Conservation (phyloP, 2,329 filamentous ascomycete species). For the Paradendryphiella salina region DNA sequence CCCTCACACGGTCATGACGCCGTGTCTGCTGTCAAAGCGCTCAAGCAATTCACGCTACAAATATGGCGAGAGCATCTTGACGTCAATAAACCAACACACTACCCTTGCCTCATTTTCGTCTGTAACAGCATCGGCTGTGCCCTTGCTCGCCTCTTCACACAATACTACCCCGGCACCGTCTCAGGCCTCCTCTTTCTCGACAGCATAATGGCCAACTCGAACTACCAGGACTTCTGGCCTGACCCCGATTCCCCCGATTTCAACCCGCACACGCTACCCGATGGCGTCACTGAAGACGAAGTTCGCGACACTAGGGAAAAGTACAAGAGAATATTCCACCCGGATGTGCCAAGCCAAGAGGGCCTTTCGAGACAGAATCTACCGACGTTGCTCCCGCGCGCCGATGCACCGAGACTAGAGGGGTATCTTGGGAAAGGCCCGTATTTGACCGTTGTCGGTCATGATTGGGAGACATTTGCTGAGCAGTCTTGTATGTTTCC, state of each 20-base stretch:
- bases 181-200: conserved; percentile 59
- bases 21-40: conserved; percentile 50
- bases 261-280: conserved; percentile 48
- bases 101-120: conserved; percentile 51
- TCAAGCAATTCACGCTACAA: conserved; percentile 52
- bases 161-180: conserved; percentile 52
- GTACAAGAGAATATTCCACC: conserved; percentile 53
- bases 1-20: conserved; percentile 55
- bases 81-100: conserved; percentile 39
- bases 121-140: conserved; percentile 59
- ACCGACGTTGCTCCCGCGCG: conserved; percentile 49
- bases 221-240: conserved; percentile 60
- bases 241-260: conserved; percentile 57
- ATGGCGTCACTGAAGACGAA: conserved; percentile 43
- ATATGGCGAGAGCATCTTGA: conserved; percentile 44
- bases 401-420: conserved; percentile 50
- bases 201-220: conserved; percentile 61
- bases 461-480: conserved; percentile 59
- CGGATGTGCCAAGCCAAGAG: conserved; percentile 55
- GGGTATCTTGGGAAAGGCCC: conserved; percentile 45
- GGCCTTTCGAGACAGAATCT: conserved; percentile 55
- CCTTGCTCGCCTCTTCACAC: conserved; percentile 57
- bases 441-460: conserved; percentile 57
- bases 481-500: conserved; percentile 47
- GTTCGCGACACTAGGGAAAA: conserved; percentile 44